A percentile compares a stretch with the other conserved stretches of the same genome.
These are phyloP conservation scores for Paralagenidium karlingii DNA, from an alignment of 352 stramenopile species.

Conservation along the genomic window DNA sequence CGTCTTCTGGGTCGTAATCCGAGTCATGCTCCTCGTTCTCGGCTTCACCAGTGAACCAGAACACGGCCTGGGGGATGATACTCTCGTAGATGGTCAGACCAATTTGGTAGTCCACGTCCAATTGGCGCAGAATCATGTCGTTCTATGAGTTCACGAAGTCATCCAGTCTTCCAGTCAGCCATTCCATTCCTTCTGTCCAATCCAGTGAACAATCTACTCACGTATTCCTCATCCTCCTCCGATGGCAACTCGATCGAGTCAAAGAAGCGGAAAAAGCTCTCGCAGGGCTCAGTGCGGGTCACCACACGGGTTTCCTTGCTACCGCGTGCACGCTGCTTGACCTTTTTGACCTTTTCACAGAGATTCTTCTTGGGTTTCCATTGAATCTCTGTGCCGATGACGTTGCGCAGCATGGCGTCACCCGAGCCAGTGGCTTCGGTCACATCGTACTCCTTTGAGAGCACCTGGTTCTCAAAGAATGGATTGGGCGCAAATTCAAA, in stretches of 20 bases:
- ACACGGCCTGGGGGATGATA: constrained; percentile 74
- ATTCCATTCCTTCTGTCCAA: constrained; percentile 4
- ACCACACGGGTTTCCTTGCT: constrained; percentile 68
- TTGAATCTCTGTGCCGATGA: constrained; percentile 55
- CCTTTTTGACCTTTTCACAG: constrained; percentile 78
- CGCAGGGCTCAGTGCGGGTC: constrained; percentile 64
- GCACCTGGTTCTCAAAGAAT: constrained; percentile 63
- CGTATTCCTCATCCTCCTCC: constrained; percentile 62
- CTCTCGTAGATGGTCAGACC: constrained; percentile 81
- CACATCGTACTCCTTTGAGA: constrained; percentile 81
- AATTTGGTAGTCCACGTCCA: constrained; percentile 76
- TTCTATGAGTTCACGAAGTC: too few species aligned
- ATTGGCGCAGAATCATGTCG: constrained; percentile 78
- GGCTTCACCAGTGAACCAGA: constrained; percentile 80
- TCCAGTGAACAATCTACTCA: too few species aligned
- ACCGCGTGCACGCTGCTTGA: constrained; percentile 77
- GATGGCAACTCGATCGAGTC: constrained; percentile 75
- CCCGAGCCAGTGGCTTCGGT: constrained; percentile 66
- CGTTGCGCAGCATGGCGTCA: constrained; percentile 69
- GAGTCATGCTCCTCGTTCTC: constrained; percentile 67
- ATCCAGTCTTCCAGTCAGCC: constrained; percentile 1
- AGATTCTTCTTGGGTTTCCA: constrained; percentile 79
- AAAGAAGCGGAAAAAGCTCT: constrained; percentile 85
- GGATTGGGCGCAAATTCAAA: constrained; percentile 73
- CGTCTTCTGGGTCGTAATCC: constrained; percentile 71